Base-by-base conservation (phyloP, 2,329 filamentous ascomycete species). In the Colletotrichum agaves region DNA sequence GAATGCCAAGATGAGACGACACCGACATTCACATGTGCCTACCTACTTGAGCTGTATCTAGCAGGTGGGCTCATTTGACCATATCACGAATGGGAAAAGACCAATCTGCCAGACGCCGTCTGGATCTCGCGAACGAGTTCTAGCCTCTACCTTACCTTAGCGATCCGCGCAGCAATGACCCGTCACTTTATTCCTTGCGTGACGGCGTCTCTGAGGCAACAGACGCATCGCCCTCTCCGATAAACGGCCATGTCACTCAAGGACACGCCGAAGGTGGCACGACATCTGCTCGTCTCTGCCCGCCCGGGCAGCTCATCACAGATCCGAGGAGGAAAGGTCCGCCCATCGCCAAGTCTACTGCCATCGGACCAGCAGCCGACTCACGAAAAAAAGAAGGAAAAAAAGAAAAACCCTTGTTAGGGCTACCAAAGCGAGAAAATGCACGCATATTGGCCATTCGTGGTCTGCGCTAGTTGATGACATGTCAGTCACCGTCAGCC, bases 291-390 rank as follows among this genome's bases (percentile, higher is more conserved):
- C 17, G 41, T 47, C 55, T 35, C 35, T 21, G 23, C 27, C 44
- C 31, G 31, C 23, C 23, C 39, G 35, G 23, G 15, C 27, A 47
- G 12, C 43, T n/a, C 10, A 59, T 8, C 8, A 19, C 39, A 12
- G 5, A 10, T 12, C 39, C 21, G n/a, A 3, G 17, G 12, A 43
- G 23, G 27, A 5, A 23, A 47, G 13, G 11, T 37, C 23, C 46
- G 11, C 27, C 12, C 13, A 53, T 57, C 33, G 43, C 61, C 52
- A 56, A 49, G 61, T 5, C 23, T 35, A 27, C 12, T 2, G 31
- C 47, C 50, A 49, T 55, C 59, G 59, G 47, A 27, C 13, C 31
- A 62, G 47, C 21, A 46, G 27, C 59, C 59, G 47, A 55, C 53
- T 12, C 1, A 37, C 2, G 35, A 8, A 8, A 11, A 4, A 37